Base-by-base conservation (phyloP, 352 stramenopile species). In the Globisporangium radiosum region DNA sequence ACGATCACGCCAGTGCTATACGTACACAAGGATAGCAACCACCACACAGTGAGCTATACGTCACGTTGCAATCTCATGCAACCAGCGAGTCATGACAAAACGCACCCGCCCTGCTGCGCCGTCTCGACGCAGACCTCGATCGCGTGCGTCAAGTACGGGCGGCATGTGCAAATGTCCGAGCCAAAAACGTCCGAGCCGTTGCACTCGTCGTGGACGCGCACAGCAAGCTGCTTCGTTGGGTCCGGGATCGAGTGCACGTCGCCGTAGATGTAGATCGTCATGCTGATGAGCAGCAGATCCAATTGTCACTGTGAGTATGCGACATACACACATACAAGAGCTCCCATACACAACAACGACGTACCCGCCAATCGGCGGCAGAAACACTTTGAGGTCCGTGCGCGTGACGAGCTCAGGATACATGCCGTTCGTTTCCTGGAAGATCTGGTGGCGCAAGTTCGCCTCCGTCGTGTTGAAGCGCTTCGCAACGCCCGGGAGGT, bases 361-460 rank as follows among this genome's bases (percentile, higher is more conserved):
- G 54, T 72, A 89, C 81, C 97, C 97, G 64, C 97, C 97, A 70
- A 99, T 99, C 11, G 97, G 97, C 42, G 97, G 97, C 43, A 99
- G 63, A 63, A 99, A 99, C 3, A 99, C 87, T 71, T 99, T 99
- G 56, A 99, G 86, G 66, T 99, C 97, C 17, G 95, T 97, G 52
- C 97, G 83, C 13, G 97, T 99, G 60, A 99, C 96, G 7, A 99
- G 72, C 75, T 99, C 97, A 5, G 97, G 97, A 72, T 99, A 99
- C 97, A 99, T 99, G 64, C 97, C 97, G 75, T 99, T 99, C 43
- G 97, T 99, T 80, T 99, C 97, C 56, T 97, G 90, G 78, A 99
- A 99, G 54, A 99, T 98, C 45, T 95, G 87, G 70, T 99, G 91
- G 44, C 97, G 93, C 44, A 99, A 75, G 63, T 97, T 87, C 6